Evolutionary conservation across 1,284 basidiomycete species (phyloP).

Genomic region (Marasmius sp.): DNA sequence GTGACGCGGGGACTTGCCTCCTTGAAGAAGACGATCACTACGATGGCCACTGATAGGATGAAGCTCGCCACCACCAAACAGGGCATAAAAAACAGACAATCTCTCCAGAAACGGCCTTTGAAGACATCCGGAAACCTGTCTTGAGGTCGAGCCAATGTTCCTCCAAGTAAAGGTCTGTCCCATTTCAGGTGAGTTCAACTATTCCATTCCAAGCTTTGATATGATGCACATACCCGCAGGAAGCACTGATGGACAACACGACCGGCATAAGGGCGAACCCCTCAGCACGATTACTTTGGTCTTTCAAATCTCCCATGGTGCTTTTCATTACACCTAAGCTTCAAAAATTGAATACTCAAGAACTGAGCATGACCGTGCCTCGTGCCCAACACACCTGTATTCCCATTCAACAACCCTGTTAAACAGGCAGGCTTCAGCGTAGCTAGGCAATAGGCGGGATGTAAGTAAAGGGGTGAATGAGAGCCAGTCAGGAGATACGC

Average conservation of each 20-base stretch:
- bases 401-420: slow-evolving; percentile 10
- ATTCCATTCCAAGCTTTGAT: slow-evolving; percentile 10
- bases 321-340: slow-evolving; percentile 42
- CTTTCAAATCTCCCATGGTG: slow-evolving; percentile 46
- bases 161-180: slow-evolving; percentile 35
- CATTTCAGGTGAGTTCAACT: too few species aligned
- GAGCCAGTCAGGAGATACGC: not conserved
- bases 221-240: slow-evolving; percentile 36
- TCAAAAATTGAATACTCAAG: not conserved
- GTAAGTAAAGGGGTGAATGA: slow-evolving; percentile 3
- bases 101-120: slow-evolving; percentile 37
- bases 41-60: not conserved
- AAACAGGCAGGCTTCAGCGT: slow-evolving; percentile 72
- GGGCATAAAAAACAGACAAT: slow-evolving; percentile 49
- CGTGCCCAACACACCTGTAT: not conserved
- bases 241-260: slow-evolving; percentile 21
- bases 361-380: not conserved
- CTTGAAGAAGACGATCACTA: not conserved
- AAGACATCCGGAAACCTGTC: slow-evolving; percentile 40
- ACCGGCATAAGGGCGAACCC: slow-evolving; percentile 45
- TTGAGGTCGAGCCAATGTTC: slow-evolving; percentile 39
- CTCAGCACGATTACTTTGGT: slow-evolving; percentile 44
- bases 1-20: not conserved
- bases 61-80: slow-evolving; percentile 34
- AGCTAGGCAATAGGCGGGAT: slow-evolving; percentile 36